Conservation (phyloP, 768 basidiomycete genomes). For the Cantharellus cinnabarinus region DNA sequence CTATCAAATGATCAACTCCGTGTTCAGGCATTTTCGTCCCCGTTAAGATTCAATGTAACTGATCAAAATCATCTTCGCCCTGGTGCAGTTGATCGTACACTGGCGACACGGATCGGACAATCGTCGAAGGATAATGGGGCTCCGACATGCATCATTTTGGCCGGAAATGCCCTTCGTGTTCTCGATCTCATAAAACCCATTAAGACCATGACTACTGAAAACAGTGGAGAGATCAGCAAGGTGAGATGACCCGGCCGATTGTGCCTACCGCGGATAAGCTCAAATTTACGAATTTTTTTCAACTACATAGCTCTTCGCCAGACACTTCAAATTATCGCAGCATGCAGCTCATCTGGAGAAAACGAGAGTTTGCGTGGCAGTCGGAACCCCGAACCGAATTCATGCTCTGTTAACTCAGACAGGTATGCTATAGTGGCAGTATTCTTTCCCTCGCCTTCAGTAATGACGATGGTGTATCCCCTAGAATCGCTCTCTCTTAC, state of each 20-base stretch:
- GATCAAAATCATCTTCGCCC: neutral
- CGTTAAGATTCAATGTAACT: neutral
- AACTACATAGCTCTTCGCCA: constrained; percentile 49
- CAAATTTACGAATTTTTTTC: neutral
- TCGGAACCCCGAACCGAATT: constrained; percentile 80
- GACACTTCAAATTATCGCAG: constrained; percentile 78
- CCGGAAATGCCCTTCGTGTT: constrained; percentile 82
- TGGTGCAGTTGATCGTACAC: constrained; percentile 36
- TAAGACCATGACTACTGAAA: constrained; percentile 52
- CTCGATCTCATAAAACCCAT: constrained; percentile 64
- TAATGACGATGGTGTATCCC: neutral
- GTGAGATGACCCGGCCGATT: constrained; percentile 7
- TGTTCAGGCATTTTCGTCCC: neutral
- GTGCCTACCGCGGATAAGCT: neutral
- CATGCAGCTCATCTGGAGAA: constrained; percentile 66
- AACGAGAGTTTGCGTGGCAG: constrained; percentile 75
- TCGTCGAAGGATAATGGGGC: constrained; percentile 59
- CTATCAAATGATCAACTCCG: neutral
- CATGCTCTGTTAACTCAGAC: constrained; percentile 44
- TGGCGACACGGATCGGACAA: constrained; percentile 53
- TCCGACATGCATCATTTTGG: constrained; percentile 68
- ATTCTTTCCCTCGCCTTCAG: neutral
- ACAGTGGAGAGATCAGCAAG: constrained; percentile 82
- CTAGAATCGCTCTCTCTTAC: constrained; percentile 51
- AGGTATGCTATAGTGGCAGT: constrained; percentile 12